Conservation (phyloP, 192 early-diverging fungal genomes). For the Glomus cerebriforme region DNA sequence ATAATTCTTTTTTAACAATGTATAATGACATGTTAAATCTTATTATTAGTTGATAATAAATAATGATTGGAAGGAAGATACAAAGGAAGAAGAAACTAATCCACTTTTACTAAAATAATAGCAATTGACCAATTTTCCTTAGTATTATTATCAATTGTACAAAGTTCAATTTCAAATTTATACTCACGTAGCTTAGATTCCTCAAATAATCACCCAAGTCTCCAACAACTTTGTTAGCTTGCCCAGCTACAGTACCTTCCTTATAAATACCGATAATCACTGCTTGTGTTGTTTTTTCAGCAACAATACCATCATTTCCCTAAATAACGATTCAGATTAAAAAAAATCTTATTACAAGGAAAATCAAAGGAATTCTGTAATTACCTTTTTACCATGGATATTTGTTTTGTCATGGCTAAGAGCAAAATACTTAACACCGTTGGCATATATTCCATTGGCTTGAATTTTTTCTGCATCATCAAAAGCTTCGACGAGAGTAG, state of each 20-base stretch:
- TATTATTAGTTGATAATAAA: neutral
- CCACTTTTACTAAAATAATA: neutral
- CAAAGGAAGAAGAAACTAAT: neutral
- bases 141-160: neutral
- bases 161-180: neutral
- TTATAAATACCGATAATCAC: conserved; percentile 74
- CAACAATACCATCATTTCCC: conserved; percentile 68
- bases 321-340: conserved; percentile 34
- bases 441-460: conserved; percentile 63
- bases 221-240: conserved; percentile 75
- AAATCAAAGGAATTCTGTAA: neutral
- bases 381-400: conserved; percentile 81
- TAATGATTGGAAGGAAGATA: neutral
- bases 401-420: conserved; percentile 64
- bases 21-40: neutral
- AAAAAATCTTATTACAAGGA: conserved; percentile 4
- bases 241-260: conserved; percentile 65
- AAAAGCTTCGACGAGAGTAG: conserved; percentile 60
- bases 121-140: neutral
- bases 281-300: conserved; percentile 79
- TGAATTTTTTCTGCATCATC: conserved; percentile 57
- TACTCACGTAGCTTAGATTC: conserved; percentile 52
- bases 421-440: conserved; percentile 73
- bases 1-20: neutral
- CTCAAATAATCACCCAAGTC: conserved; percentile 79